These are phyloP conservation scores for Melianthus villosus DNA, from an alignment of 441 rosid species.

Conservation along the genomic window DNA sequence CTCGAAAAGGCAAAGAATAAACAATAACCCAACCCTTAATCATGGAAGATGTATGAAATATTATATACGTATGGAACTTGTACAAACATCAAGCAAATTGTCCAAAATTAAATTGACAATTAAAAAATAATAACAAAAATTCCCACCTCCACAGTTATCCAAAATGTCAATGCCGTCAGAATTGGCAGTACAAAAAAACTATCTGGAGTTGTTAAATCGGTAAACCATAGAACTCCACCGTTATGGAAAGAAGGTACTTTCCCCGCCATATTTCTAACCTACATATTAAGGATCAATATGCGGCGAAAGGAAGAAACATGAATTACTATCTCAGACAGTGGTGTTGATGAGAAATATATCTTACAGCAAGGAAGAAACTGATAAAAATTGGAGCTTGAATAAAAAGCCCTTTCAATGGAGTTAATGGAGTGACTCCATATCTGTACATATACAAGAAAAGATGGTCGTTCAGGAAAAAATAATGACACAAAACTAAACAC, in stretches of 20 bases:
- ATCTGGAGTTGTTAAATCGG: constrained; percentile 35
- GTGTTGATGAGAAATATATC: constrained; percentile 5
- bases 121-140: neutral
- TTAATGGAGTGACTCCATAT: constrained; percentile 28
- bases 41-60: neutral
- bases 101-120: neutral
- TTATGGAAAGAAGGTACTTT: constrained; percentile 38
- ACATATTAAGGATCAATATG: constrained; percentile 7
- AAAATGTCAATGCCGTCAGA: constrained; percentile 28
- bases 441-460: constrained; percentile 6
- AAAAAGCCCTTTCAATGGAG: constrained; percentile 34
- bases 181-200: constrained; percentile 27
- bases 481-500: neutral
- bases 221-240: constrained; percentile 40
- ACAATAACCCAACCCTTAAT: no score
- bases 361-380: constrained; percentile 38
- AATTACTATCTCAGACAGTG: neutral
- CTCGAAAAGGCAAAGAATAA: no score
- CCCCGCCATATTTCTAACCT: constrained; percentile 37
- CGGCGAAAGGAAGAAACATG: neutral
- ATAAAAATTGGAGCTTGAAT: constrained; percentile 39
- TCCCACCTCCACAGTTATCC: constrained; percentile 32
- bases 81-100: no score
- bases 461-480: neutral
- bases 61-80: neutral